Evolutionary conservation across 73 alveolate genomes (phyloP).

Genomic region (Paramecium sonneborni): DNA sequence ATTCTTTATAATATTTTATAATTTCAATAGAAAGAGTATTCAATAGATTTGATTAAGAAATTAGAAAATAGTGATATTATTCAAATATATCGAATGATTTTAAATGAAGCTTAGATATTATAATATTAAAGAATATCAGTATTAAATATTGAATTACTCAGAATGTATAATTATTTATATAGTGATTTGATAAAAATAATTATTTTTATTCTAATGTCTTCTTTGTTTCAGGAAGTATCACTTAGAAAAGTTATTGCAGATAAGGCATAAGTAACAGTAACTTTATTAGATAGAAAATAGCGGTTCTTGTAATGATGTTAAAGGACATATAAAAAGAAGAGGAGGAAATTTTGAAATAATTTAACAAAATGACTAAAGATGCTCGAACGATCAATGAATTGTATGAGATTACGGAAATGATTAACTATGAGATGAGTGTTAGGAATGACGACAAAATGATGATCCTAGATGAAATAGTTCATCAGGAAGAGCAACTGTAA

Average conservation of each 20-base stretch:
- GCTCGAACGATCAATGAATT: not conserved
- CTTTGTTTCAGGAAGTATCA: slow-evolving; percentile 27
- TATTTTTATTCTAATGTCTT: not conserved
- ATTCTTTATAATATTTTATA: too few relatives aligned
- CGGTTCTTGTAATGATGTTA: not conserved
- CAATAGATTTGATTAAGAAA: too few relatives aligned
- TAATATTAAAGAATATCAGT: too few relatives aligned
- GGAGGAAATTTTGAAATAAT: slow-evolving; percentile 35
- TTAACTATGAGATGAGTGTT: slow-evolving; percentile 51
- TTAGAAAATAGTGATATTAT: too few relatives aligned
- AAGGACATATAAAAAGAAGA: slow-evolving; percentile 42
- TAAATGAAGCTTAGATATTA: too few relatives aligned
- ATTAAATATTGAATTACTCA: too few relatives aligned
- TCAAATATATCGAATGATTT: too few relatives aligned
- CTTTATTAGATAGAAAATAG: not conserved
- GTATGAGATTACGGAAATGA: slow-evolving; percentile 57
- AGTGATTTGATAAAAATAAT: not conserved
- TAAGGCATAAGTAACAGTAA: slow-evolving; percentile 12
- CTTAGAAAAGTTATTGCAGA: not conserved
- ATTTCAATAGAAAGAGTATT: too few relatives aligned
- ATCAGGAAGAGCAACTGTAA: not conserved
- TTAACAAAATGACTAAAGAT: slow-evolving; percentile 51
- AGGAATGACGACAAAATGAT: not conserved
- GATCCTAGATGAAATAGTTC: not conserved
- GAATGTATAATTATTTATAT: too few relatives aligned